phyloP scores from a whole-genome alignment of 352 stramenopile species.

The Globisporangium canariense region DNA sequence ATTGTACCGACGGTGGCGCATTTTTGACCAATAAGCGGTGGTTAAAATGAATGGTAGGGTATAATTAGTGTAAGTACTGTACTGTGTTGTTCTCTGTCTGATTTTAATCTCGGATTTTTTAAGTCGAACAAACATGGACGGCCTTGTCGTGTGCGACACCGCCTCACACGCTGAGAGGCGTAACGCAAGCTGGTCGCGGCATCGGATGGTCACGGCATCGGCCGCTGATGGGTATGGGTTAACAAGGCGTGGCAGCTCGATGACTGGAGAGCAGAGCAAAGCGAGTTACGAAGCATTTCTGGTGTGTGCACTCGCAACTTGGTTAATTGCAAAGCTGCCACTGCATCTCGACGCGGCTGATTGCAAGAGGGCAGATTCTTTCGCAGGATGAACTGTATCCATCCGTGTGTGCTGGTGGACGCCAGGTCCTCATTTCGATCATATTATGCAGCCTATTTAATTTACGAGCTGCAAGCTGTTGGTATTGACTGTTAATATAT shows the following conservation, averaged over 20 bases:
- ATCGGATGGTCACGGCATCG: neutral
- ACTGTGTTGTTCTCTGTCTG: neutral
- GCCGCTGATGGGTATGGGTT: neutral
- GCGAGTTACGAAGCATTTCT: neutral
- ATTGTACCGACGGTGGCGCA: too few species aligned
- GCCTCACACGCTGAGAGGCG: too few species aligned
- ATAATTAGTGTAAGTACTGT: neutral
- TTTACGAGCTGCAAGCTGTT: too few species aligned
- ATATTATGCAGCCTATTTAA: neutral
- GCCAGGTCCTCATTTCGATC: neutral
- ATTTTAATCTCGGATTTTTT: neutral
- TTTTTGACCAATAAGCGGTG: neutral
- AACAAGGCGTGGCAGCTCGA: neutral
- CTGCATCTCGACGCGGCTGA: neutral
- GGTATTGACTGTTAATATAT: too few species aligned
- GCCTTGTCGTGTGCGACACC: neutral
- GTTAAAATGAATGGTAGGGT: neutral
- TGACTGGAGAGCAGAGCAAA: neutral
- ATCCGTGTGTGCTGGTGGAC: neutral
- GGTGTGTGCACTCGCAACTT: neutral
- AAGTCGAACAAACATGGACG: neutral
- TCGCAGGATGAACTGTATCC: constrained; percentile 2
- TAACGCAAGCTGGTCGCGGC: neutral
- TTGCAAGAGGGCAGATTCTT: neutral
- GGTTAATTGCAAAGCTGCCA: neutral